phyloP scores from a whole-genome alignment of 139 green algal genomes.

The Chlamydomonas sphaeroides region DNA sequence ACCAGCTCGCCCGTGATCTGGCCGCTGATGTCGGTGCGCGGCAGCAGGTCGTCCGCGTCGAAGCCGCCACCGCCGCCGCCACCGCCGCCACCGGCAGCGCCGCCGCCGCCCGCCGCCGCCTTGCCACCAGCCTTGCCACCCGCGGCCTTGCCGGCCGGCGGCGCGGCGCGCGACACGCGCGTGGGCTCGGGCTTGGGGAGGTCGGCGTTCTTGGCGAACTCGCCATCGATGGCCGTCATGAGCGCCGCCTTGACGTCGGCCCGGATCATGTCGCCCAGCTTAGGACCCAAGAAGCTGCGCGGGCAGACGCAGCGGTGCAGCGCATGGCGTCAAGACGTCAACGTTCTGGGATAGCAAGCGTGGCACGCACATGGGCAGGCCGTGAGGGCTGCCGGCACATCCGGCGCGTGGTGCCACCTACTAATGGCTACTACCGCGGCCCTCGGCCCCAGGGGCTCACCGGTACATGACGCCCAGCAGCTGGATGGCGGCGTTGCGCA shows the following conservation, averaged over 20 bases:
- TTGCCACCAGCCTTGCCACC: background rate
- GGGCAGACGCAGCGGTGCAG: background rate
- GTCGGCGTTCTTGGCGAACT: conserved; percentile 87
- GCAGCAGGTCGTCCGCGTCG: conserved; percentile 78
- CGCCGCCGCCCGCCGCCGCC: conserved; percentile 10
- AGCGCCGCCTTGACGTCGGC: conserved; percentile 93
- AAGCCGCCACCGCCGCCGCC: conserved; percentile 35
- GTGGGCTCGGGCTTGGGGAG: conserved; percentile 40
- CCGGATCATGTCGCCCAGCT: conserved; percentile 67
- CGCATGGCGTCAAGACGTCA: too few relatives aligned
- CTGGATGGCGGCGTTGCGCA: conserved; percentile 81
- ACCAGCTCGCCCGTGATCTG: conserved; percentile 71
- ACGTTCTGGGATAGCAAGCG: too few relatives aligned
- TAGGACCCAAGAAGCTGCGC: conserved; percentile 75
- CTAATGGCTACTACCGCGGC: too few relatives aligned
- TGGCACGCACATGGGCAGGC: too few relatives aligned
- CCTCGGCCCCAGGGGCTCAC: too few relatives aligned
- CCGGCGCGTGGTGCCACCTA: too few relatives aligned
- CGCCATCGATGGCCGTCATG: conserved; percentile 86
- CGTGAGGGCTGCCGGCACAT: too few relatives aligned
- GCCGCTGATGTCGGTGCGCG: conserved; percentile 79
- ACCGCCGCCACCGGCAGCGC: background rate
- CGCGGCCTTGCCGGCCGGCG: background rate
- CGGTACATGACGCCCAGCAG: conserved; percentile 75
- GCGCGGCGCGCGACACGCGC: conserved; percentile 18